A percentile compares a stretch with the other conserved stretches of the same genome.
phyloP scores from a whole-genome alignment of 108 stramenopile genomes.

The Mediolabrus comicus region DNA sequence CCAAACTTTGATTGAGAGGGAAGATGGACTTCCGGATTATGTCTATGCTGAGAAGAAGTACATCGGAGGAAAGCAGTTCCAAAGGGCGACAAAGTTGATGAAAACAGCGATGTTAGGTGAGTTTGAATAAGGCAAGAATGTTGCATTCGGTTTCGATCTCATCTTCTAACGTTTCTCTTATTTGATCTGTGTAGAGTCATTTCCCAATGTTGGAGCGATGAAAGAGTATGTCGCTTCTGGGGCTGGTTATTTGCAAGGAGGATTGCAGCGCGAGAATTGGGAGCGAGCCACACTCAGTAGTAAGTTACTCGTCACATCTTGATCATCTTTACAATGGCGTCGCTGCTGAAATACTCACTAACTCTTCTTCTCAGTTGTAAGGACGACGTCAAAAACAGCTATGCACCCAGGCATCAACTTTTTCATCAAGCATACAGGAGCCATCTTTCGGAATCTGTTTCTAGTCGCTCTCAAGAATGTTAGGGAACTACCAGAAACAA shows the following conservation, averaged over 20 bases:
- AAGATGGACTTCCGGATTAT: slow-evolving; percentile 37
- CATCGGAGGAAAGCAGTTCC: slow-evolving; percentile 77
- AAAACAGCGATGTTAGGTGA: slow-evolving; percentile 52
- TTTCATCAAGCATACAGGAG: slow-evolving; percentile 64
- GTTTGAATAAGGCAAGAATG: not conserved
- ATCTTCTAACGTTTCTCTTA: not conserved
- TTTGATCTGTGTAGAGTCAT: slow-evolving; percentile 33
- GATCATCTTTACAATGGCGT: no score
- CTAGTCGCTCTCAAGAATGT: slow-evolving; percentile 48
- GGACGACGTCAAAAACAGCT: slow-evolving; percentile 42
- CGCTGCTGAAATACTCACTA: no score
- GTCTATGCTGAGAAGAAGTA: slow-evolving; percentile 54
- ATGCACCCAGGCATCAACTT: slow-evolving; percentile 70
- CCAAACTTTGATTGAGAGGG: slow-evolving; percentile 24
- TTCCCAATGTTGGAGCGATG: slow-evolving; percentile 58
- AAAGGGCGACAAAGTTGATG: slow-evolving; percentile 59
- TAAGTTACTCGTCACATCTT: no score
- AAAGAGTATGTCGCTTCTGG: slow-evolving; percentile 57
- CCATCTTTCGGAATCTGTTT: slow-evolving; percentile 68
- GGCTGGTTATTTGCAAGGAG: slow-evolving; percentile 64
- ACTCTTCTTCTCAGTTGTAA: no score
- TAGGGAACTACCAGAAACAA: slow-evolving; percentile 41
- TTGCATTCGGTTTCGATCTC: not conserved
- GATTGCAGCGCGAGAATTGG: slow-evolving; percentile 74
- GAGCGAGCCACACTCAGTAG: slow-evolving; percentile 60